phyloP scores from a whole-genome alignment of 2,329 filamentous ascomycete genomes.

The Ascochyta clinopodiicola region DNA sequence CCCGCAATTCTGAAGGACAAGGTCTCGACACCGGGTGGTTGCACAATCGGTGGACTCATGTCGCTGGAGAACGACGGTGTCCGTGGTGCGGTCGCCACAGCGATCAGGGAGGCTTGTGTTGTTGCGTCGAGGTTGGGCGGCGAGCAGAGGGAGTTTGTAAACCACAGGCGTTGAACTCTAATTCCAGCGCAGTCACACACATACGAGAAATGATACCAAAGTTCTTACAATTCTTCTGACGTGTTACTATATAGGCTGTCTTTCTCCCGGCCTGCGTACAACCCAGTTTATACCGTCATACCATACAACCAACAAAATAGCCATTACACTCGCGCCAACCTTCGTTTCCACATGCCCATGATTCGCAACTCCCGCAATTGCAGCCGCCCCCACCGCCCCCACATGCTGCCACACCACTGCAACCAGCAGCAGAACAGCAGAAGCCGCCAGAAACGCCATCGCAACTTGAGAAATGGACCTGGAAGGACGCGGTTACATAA shows the following conservation, averaged over 20 bases:
- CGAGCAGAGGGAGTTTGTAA: slow-evolving; percentile 57
- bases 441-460: slow-evolving; percentile 83
- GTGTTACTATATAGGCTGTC: too few species aligned
- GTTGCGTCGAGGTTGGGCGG: slow-evolving; percentile 70
- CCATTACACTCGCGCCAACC: slow-evolving; percentile 93
- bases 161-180: slow-evolving; percentile 47
- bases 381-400: slow-evolving; percentile 92
- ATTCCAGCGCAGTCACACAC: not conserved
- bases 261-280: too few species aligned
- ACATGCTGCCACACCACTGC: slow-evolving; percentile 88
- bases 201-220: not conserved
- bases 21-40: slow-evolving; percentile 78
- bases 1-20: slow-evolving; percentile 77
- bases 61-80: slow-evolving; percentile 76
- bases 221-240: too few species aligned
- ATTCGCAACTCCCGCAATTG: slow-evolving; percentile 89
- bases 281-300: too few species aligned
- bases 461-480: slow-evolving; percentile 90
- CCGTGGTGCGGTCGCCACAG: slow-evolving; percentile 70
- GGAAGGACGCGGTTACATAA: slow-evolving; percentile 91
- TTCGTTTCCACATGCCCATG: slow-evolving; percentile 87
- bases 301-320: too few species aligned
- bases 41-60: slow-evolving; percentile 76
- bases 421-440: slow-evolving; percentile 69
- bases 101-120: slow-evolving; percentile 73